phyloP scores from a whole-genome alignment of 2,329 filamentous ascomycete genomes.

The Didymella keratinophila region DNA sequence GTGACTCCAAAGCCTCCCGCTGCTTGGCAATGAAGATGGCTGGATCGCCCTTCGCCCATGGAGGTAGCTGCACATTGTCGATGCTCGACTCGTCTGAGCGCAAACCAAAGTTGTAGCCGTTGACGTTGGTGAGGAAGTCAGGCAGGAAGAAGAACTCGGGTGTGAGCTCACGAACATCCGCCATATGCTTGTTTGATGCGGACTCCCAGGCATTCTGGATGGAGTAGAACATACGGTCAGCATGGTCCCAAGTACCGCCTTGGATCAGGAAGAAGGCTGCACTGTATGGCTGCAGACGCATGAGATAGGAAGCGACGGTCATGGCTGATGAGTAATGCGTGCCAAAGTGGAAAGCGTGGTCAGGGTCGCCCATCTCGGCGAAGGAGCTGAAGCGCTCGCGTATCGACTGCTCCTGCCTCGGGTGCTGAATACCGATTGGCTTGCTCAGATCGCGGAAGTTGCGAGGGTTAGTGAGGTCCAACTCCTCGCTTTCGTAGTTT shows the following conservation, averaged over 20 bases:
- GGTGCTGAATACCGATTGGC: slow-evolving; percentile 92
- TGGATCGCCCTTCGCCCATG: slow-evolving; percentile 95
- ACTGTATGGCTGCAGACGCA: slow-evolving; percentile 93
- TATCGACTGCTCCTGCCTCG: slow-evolving; percentile 78
- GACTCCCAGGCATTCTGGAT: slow-evolving; percentile 91
- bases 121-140: slow-evolving; percentile 93
- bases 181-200: slow-evolving; percentile 87
- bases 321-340: slow-evolving; percentile 99
- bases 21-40: slow-evolving; percentile 96
- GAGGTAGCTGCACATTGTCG: slow-evolving; percentile 86
- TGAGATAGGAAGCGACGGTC: slow-evolving; percentile 97
- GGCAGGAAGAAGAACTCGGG: slow-evolving; percentile 98
- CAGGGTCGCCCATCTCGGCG: slow-evolving; percentile 83
- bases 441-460: slow-evolving; percentile 92
- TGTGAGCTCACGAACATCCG: slow-evolving; percentile 91
- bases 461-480: slow-evolving; percentile 83
- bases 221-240: slow-evolving; percentile 93
- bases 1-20: slow-evolving; percentile 92
- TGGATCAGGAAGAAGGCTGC: slow-evolving; percentile 94
- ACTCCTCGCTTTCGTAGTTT: slow-evolving; percentile 92
- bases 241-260: slow-evolving; percentile 95
- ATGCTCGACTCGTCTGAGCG: slow-evolving; percentile 83
- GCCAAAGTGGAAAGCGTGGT: slow-evolving; percentile 90
- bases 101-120: slow-evolving; percentile 90
- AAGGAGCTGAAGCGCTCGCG: slow-evolving; percentile 85